A percentile compares a stretch with the other conserved stretches of the same genome.
These are phyloP conservation scores for Selenicereus undatus DNA, from an alignment of 148 eudicot species.

Conservation along the genomic window DNA sequence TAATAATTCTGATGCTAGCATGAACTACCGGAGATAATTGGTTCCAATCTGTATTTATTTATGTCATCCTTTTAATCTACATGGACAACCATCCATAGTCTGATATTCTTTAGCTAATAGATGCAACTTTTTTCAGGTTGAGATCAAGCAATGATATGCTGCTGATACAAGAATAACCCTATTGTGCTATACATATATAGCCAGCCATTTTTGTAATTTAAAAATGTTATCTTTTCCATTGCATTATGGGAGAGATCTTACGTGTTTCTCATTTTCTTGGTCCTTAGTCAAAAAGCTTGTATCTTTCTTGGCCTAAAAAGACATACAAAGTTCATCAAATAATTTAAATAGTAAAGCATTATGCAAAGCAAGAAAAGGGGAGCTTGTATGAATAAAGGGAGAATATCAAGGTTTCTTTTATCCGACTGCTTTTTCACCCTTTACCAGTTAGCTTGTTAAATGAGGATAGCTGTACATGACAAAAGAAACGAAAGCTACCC, in stretches of 20 bases:
- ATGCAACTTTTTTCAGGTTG: conserved; percentile 23
- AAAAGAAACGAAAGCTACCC: conserved; percentile 32
- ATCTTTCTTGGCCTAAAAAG: conserved; percentile 84
- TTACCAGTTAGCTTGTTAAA: conserved; percentile 28
- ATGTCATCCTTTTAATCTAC: neutral
- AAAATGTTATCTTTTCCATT: conserved; percentile 1
- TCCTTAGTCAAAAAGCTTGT: conserved; percentile 72
- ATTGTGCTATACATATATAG: conserved; percentile 3
- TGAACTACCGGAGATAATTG: neutral
- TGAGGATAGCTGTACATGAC: conserved; percentile 17
- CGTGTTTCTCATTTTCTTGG: conserved; percentile 31
- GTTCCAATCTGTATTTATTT: neutral
- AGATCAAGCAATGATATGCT: conserved; percentile 21
- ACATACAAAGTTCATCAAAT: conserved; percentile 64
- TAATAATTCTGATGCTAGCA: neutral
- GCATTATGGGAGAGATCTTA: conserved; percentile 24
- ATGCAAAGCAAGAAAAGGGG: conserved; percentile 47
- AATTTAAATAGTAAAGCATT: conserved; percentile 50
- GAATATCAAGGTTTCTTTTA: conserved; percentile 25
- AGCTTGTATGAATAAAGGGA: conserved; percentile 48
- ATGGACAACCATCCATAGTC: neutral
- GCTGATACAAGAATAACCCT: neutral
- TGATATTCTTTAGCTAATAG: neutral
- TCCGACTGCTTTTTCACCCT: conserved; percentile 20
- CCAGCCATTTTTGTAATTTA: neutral